Evolutionary conservation across 495 filamentous ascomycete species (phyloP).

Genomic region (Neurospora africana): DNA sequence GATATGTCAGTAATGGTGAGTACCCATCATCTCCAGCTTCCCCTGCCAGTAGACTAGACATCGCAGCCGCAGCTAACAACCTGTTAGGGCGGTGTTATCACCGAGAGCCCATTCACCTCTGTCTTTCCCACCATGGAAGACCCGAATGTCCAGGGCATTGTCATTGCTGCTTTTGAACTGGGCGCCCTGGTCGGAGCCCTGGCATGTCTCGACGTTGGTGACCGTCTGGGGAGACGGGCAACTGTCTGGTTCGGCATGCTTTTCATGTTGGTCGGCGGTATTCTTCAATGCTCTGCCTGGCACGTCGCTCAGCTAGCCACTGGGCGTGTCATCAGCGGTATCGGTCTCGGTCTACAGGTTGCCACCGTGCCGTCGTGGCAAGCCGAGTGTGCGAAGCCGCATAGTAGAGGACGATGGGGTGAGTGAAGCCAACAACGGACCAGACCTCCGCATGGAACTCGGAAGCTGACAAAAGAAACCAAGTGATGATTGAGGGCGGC

Average conservation of each 20-base stretch:
- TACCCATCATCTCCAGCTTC: background rate
- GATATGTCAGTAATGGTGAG: background rate
- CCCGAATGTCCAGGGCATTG: constrained; percentile 24
- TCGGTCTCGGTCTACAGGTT: constrained; percentile 53
- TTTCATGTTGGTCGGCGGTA: constrained; percentile 46
- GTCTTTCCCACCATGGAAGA: background rate
- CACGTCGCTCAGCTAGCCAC: constrained; percentile 46
- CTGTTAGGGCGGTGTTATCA: background rate
- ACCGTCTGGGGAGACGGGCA: constrained; percentile 42
- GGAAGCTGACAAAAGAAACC: too few relatives aligned
- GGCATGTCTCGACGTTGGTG: constrained; percentile 44
- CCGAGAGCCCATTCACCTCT: background rate
- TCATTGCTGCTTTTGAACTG: constrained; percentile 43
- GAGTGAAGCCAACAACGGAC: too few relatives aligned
- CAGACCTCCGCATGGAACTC: too few relatives aligned
- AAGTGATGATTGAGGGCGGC: constrained; percentile 52
- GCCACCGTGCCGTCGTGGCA: constrained; percentile 51
- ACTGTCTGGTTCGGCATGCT: constrained; percentile 38
- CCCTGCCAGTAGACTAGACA: background rate
- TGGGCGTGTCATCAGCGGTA: constrained; percentile 42
- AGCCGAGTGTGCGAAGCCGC: constrained; percentile 55
- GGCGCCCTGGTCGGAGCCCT: constrained; percentile 52
- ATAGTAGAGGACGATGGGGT: constrained; percentile 46
- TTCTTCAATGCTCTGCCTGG: constrained; percentile 48
- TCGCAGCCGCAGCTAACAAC: background rate